Conservation (phyloP, 768 basidiomycete species). For the Asterophora lycoperdoides region DNA sequence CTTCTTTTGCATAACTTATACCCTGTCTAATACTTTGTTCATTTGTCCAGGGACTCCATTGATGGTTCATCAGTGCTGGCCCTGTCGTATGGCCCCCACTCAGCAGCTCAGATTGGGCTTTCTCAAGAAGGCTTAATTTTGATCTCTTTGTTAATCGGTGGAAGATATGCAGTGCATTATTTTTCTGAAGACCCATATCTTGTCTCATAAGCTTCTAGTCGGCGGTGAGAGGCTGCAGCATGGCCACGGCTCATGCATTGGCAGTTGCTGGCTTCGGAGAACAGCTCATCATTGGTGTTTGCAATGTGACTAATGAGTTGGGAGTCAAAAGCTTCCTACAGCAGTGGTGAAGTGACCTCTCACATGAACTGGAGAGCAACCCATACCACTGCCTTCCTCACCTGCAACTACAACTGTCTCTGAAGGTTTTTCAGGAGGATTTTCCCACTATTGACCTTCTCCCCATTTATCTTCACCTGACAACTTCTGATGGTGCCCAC, state of each 20-base stretch:
- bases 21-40: not conserved
- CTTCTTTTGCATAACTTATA: too few species aligned
- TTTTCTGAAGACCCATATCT: not conserved
- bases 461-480: not conserved
- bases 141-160: not conserved
- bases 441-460: not conserved
- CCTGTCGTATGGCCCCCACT: not conserved
- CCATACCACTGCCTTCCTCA: not conserved
- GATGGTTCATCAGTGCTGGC: not conserved
- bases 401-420: not conserved
- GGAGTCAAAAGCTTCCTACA: not conserved
- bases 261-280: constrained; percentile 1
- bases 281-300: not conserved
- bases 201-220: not conserved
- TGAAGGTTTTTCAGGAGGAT: not conserved
- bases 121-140: too few species aligned
- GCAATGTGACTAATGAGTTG: too few species aligned
- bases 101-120: too few species aligned
- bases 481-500: not conserved
- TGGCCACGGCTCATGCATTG: not conserved
- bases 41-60: not conserved
- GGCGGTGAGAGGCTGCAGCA: not conserved
- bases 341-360: not conserved
- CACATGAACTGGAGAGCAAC: not conserved
- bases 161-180: not conserved